Percentiles rank a stretch among this genome's conserved stretches.
These are phyloP conservation scores for Sequoia sempervirens DNA, from an alignment of 75 land plant genomes.

Conservation along the genomic window DNA sequence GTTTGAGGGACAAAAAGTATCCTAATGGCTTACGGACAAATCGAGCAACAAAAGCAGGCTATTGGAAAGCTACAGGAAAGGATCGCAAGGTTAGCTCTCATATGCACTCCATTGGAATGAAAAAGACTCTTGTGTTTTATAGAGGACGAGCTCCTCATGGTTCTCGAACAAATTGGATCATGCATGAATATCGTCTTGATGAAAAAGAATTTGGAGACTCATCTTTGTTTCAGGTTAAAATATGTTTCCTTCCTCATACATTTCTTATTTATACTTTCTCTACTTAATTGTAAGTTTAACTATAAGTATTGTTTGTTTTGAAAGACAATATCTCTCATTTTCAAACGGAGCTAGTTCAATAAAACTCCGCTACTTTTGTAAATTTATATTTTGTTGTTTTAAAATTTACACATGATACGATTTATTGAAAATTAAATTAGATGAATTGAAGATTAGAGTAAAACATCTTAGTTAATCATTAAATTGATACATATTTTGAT, in stretches of 20 bases:
- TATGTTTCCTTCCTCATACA: neutral
- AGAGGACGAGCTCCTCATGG: constrained; percentile 30
- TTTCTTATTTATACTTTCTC: too few relatives aligned
- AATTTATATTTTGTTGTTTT: too few relatives aligned
- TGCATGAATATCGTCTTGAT: constrained; percentile 23
- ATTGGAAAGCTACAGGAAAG: constrained; percentile 32
- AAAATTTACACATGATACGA: too few relatives aligned
- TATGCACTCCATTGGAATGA: constrained; percentile 17
- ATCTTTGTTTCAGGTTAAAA: neutral
- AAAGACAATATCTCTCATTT: too few relatives aligned
- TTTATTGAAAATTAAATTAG: too few relatives aligned
- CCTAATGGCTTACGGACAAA: constrained; percentile 26
- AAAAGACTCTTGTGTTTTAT: constrained; percentile 27
- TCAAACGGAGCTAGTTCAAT: too few relatives aligned
- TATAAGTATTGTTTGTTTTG: too few relatives aligned
- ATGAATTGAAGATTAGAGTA: too few relatives aligned
- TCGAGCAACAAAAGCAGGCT: constrained; percentile 23
- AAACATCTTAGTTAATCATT: too few relatives aligned
- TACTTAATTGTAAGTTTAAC: too few relatives aligned
- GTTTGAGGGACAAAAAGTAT: constrained; percentile 18
- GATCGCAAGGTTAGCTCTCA: constrained; percentile 11
- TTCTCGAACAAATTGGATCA: constrained; percentile 20
- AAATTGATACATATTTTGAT: too few relatives aligned
- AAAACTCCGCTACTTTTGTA: too few relatives aligned
- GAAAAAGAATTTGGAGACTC: constrained; percentile 3